Percentiles rank a stretch among this genome's conserved stretches.
These are phyloP conservation scores for Solanum infundibuliforme DNA, from an alignment of 257 asterid genomes.

Conservation along the genomic window DNA sequence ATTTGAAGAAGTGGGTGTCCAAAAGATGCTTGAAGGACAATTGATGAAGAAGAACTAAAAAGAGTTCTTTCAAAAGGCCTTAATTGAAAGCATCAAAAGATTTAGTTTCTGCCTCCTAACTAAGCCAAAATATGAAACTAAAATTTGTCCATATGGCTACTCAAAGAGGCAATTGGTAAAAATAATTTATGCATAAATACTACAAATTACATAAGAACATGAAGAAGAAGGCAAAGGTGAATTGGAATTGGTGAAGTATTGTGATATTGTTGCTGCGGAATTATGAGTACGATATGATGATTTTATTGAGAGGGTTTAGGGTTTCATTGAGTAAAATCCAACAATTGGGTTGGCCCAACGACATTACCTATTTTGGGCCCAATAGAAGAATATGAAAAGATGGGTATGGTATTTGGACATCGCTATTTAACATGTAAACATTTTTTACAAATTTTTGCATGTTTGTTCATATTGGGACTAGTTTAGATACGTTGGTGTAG, in stretches of 20 bases:
- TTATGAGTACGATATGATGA: not conserved
- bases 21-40: conserved; percentile 8
- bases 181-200: not conserved
- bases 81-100: not conserved
- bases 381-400: not conserved
- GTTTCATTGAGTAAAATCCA: not conserved
- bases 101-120: conserved; percentile 14
- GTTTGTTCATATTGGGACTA: not conserved
- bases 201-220: not conserved
- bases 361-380: not conserved
- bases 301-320: not conserved
- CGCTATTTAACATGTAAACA: not conserved
- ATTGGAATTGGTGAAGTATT: not conserved
- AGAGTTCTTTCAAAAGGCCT: not conserved
- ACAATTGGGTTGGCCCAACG: not conserved
- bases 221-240: not conserved
- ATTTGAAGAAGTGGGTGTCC: not conserved
- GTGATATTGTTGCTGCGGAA: not conserved
- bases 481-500: not conserved
- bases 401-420: not conserved
- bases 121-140: conserved; percentile 12
- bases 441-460: rapidly evolving
- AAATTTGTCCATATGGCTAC: conserved; percentile 12
- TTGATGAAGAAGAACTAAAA: not conserved
- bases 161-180: conserved; percentile 5